Conservation (phyloP, 2,329 filamentous ascomycete species). For the Microthyrium microscopicum region DNA sequence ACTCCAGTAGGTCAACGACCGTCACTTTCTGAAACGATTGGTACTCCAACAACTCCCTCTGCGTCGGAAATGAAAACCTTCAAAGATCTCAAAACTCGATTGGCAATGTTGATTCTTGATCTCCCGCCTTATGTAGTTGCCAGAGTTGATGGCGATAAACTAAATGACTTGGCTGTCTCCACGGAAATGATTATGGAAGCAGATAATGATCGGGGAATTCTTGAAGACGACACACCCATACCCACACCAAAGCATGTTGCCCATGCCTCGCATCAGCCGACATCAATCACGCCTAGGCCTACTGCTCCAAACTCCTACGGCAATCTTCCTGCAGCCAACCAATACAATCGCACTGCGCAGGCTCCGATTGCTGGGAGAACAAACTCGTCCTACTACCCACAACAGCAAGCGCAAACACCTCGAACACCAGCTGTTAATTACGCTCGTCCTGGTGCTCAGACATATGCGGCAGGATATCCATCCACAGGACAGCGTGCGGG, state of each 20-base stretch:
- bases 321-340: constrained; percentile 3
- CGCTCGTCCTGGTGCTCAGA: constrained; percentile 5
- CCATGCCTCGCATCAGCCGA: constrained; percentile 16
- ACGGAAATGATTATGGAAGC: constrained; percentile 58
- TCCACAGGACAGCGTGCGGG: background rate
- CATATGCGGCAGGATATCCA: constrained; percentile 3
- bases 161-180: constrained; percentile 70
- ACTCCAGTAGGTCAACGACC: constrained; percentile 52
- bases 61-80: constrained; percentile 44
- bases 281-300: background rate
- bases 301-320: constrained; percentile 1
- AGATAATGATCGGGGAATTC: constrained; percentile 57
- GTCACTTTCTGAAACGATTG: constrained; percentile 34
- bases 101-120: constrained; percentile 55
- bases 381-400: constrained; percentile 2
- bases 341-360: constrained; percentile 5
- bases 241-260: constrained; percentile 25
- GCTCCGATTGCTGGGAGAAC: background rate
- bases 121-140: constrained; percentile 75
- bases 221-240: constrained; percentile 62
- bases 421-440: constrained; percentile 4
- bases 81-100: constrained; percentile 56
- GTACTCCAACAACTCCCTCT: constrained; percentile 49
- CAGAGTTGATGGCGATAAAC: constrained; percentile 69
- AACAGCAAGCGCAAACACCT: background rate